Evolutionary conservation across 2,329 filamentous ascomycete genomes (phyloP), one percentile per base, ranked within the genome.

Genomic region (Pseudophaeomoniella oleicola): DNA sequence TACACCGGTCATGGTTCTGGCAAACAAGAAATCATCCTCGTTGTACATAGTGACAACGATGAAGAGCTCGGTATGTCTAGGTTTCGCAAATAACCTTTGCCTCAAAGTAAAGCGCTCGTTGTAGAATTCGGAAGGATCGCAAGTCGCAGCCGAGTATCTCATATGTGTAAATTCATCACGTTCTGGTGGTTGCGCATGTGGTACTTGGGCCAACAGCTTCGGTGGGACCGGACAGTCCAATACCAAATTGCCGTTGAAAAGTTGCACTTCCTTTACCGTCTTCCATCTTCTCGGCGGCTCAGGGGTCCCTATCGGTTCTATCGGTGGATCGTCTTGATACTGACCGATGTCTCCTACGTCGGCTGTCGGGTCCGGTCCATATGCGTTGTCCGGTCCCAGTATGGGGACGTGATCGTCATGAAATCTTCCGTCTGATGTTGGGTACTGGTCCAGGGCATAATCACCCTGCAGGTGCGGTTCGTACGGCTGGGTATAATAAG

Each of bases 31-130:
- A 50, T 98, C 90, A 56, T 98, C 88, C 54, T 98, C 90, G 54
- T 98, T 98, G 66, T 98, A 98, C 88, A 94, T 94, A 39, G 88
- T 96, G 37, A 96, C 76, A 19, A 87, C 88, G 50, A 96, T 94
- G 59, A 96, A 94, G 2, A 96, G 67, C 62, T 96, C 88, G 0
- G 88, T 94, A 52, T 94, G 83, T 37, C 88, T 72, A 3, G 85
- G 81, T 58, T 94, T 94, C 39, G 84, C 85, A 54, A 94, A 94
- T 16, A 96, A 73, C 53, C 76, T 80, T 60, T 96, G 88, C 43
- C 88, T 81, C 40, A 96, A 62, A 1, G 88, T 94, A 50, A 94
- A 96, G 42, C 88, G 83, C 50, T 86, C 77, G 3, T 84, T 77
- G 54, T 81, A 86, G 55, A 94, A 96, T 39, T 92, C 75, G 12